Base-by-base conservation (phyloP, 768 basidiomycete species). In the Lanmaoa rubissima region DNA sequence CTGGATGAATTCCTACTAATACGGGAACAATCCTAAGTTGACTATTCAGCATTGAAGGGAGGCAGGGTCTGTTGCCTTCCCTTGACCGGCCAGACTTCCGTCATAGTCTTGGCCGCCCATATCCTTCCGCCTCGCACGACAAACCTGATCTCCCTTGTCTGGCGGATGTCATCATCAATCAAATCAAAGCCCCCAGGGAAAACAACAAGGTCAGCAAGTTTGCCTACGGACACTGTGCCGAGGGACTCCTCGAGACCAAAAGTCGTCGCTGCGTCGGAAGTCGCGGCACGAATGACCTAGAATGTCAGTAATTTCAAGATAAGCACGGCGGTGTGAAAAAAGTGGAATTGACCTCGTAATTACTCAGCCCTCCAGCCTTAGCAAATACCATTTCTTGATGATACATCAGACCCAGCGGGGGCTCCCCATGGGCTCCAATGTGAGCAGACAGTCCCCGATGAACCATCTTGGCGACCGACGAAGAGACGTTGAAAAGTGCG, bases 401-500 rank as follows among this genome's bases (percentile, higher is more conserved):
- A 61, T 90, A 91, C 73, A 87, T 87, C n/a, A 85, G 65, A 1
- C 88, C 88, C 12, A 88, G 68, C 0, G 88, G 88, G 3, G 82
- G 79, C 67, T 89, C 85, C 17, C 88, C 88, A 63, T 90, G 88
- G 0, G 87, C 87, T 24, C 88, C 88, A 55, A 90, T 85, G 61
- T 87, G 82, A 3, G 83, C 76, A 26, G 77, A 74, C 16, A 88
- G 68, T 13, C 87, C 88, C 53, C 77, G 80, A 32, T 78, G 70
- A 19, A 88, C 82, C 86, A 90, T 86, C 64, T 83, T 82, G 0
- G 86, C 84, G 11, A 85, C 78, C 3, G 87, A 87, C 12, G 71
- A 73, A 7, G 88, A 89, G 5, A 84, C 86, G 61, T 90, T 90
- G 69, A 83, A 88, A 2, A 88, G 57, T 5, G 82, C 79, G 49